Evolutionary conservation across 2,329 filamentous ascomycete genomes (phyloP), one percentile per base, ranked within the genome.

Genomic region (Talaromyces sp.): DNA sequence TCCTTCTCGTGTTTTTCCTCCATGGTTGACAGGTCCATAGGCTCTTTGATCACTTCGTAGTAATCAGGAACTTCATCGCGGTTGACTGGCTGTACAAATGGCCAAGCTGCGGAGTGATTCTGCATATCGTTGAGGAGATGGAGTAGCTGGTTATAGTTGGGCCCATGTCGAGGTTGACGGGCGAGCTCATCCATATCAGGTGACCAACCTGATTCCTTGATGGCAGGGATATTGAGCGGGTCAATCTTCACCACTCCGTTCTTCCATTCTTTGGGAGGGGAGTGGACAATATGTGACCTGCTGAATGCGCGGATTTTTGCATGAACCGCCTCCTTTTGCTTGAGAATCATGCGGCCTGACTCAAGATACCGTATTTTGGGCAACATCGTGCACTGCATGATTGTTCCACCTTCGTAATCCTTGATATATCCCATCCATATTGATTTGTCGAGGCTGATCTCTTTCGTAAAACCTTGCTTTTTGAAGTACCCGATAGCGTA

Each of bases 381-480:
- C 21, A 99, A 84, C 95, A 99, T 98, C 59, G 90, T 92, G 73
- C 95, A 99, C 79, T 99, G 95, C 95, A 99, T 99, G 65, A 99
- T 96, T 0, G 95, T 99, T 63, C 95, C 95, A 63, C 95, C 95
- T 77, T 99, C 95, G 75, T 99, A 99, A 75, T 99, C 95, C 75
- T 99, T 99, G 81, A 99, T 99, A 71, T 98, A 99, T 2, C 95
- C 95, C 95, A 98, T 98, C 95, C 95, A 99, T 3, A 92, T 88
- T 2, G 88, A 87, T 70, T 88, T 90, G 64, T 95, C 90, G 0
- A 99, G 85, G 0, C 93, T 96, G 67, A 99, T 98, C 70, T 99
- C 93, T 75, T 99, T 99, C 1, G 95, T 98, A 73, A 99, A 99
- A 0, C 95, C 95, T 75, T 99, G 95, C 75, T 99, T 99, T 77